phyloP scores from a whole-genome alignment of 1,284 basidiomycete genomes.

The Pisolithus thermaeus region DNA sequence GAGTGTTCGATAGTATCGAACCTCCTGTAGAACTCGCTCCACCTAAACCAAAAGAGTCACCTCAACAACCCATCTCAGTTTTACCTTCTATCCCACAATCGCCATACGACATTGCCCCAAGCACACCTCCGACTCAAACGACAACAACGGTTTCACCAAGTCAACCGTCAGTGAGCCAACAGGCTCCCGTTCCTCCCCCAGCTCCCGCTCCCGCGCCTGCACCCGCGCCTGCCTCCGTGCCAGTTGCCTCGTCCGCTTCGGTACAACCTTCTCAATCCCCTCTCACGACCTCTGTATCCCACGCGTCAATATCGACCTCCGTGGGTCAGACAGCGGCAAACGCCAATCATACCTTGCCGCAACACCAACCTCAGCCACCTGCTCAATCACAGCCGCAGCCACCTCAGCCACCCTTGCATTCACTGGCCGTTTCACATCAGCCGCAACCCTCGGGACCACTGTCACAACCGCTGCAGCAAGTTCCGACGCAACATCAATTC shows the following conservation, averaged over 20 bases:
- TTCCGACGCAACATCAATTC: constrained; percentile 47
- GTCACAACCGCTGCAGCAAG: constrained; percentile 31
- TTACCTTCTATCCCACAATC: constrained; percentile 18
- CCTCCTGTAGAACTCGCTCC: constrained; percentile 33
- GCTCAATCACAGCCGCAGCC: constrained; percentile 16
- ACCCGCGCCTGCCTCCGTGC: constrained; percentile 18
- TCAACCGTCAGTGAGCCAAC: not conserved
- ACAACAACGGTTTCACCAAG: constrained; percentile 30
- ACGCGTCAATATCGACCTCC: constrained; percentile 36
- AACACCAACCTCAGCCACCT: constrained; percentile 30
- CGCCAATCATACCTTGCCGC: constrained; percentile 25
- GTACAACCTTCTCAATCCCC: constrained; percentile 38
- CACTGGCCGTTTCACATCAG: not conserved
- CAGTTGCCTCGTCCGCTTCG: constrained; percentile 29
- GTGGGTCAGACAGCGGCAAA: constrained; percentile 33
- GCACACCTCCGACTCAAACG: constrained; percentile 31
- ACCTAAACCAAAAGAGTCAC: constrained; percentile 38
- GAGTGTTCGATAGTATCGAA: constrained; percentile 14
- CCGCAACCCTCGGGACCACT: constrained; percentile 11
- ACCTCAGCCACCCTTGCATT: not conserved
- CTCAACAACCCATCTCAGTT: constrained; percentile 39
- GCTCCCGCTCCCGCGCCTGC: constrained; percentile 1
- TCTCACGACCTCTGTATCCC: constrained; percentile 34
- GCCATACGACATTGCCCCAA: constrained; percentile 22
- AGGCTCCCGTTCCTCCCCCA: not conserved